phyloP scores from a whole-genome alignment of 352 stramenopile genomes.

The Phytophthora idaei region DNA sequence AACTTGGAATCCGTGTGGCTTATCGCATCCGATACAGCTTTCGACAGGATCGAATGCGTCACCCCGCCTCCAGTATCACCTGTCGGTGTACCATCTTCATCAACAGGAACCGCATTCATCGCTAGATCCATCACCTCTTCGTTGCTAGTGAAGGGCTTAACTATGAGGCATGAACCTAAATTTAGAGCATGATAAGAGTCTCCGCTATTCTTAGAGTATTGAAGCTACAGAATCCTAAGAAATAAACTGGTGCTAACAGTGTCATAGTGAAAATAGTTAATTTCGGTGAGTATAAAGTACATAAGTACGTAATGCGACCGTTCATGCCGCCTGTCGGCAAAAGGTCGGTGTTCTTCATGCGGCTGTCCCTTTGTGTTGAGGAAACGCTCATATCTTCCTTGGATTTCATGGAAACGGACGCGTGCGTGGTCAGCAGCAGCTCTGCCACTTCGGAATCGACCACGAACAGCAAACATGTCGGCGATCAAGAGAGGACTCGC shows the following conservation, averaged over 20 bases:
- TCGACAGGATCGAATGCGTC: constrained; percentile 48
- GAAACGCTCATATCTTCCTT: constrained; percentile 12
- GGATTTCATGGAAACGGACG: constrained; percentile 1
- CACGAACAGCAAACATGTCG: constrained; percentile 9
- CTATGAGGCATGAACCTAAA: not conserved
- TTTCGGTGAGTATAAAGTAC: too few species aligned
- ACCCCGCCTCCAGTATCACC: constrained; percentile 9
- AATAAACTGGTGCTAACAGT: too few species aligned
- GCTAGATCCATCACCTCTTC: constrained; percentile 9
- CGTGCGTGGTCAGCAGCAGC: not conserved
- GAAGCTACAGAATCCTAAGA: too few species aligned
- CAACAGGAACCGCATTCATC: not conserved
- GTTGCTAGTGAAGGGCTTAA: not conserved
- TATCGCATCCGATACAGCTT: constrained; percentile 51
- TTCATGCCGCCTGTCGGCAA: constrained; percentile 19
- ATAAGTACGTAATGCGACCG: not conserved
- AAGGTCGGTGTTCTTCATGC: constrained; percentile 1
- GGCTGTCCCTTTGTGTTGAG: constrained; percentile 14
- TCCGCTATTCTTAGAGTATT: too few species aligned
- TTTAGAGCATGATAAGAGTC: not conserved
- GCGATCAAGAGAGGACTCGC: constrained; percentile 1
- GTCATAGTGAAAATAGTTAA: too few species aligned
- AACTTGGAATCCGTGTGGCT: constrained; percentile 56
- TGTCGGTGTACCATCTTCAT: not conserved
- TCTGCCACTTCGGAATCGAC: constrained; percentile 13